Evolutionary conservation across 1,139 yeast genomes (phyloP), one percentile per base, ranked within the genome.

Genomic region (Saccharomyces pastorianus): DNA sequence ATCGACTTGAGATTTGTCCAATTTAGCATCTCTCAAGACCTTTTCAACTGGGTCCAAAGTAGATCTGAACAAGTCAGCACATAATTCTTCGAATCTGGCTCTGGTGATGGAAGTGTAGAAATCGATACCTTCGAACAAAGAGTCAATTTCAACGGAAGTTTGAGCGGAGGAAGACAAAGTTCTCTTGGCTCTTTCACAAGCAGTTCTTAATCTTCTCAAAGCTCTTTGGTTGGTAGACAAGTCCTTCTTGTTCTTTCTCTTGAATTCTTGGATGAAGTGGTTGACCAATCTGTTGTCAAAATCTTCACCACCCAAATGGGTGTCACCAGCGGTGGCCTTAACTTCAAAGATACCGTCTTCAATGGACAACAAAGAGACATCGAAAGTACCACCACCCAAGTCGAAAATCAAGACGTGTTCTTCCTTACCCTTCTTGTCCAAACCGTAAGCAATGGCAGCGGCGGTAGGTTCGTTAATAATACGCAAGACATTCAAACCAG

Each of bases 341-440:
- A 91, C 98, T 76, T 93, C 93, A 82, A 91, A 91, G 74, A 91
- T 91, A 84, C 98, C 98, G 75, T 91, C 97, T 74, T 91, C 95
- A 73, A 91, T 89, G 78, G 90, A 85, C 76, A 91, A 82, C 68
- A 91, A 81, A 57, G 98, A 91, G 63, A 91, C 97, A 88, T 91
- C 98, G 79, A 91, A 91, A 73, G 98, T 91, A 84, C 98, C 98
- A 80, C 97, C 96, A 86, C 97, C 97, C 74, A 90, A 84, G 79
- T 90, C 97, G 82, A 90, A 90, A 73, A 91, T 90, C 73, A 91
- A 82, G 65, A 91, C 96, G 75, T 85, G 85, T 78, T 84, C 87
- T 81, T 90, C 96, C 73, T 85, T 84, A 66, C 82, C 83, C 59
- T 66, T 89, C 79, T 89, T 93, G 80, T 93, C 96, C 73, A 90